Evolutionary conservation across 345 rosid genomes (phyloP).

Genomic region (Pistacia integerrima): DNA sequence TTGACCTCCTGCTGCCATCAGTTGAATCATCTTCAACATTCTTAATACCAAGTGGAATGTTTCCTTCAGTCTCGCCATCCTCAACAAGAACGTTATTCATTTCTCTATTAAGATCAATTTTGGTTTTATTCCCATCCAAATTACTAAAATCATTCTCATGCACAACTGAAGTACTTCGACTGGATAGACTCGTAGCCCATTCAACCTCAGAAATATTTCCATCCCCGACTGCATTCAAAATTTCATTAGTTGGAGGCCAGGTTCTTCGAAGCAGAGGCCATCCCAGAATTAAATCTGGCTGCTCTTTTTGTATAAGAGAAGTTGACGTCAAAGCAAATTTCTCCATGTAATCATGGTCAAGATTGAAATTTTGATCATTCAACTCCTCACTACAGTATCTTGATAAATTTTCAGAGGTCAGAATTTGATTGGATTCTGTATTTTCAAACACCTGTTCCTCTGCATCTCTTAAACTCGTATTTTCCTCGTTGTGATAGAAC

Average conservation of each 20-base stretch:
- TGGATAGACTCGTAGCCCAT: slow-evolving; percentile 45
- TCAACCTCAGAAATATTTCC: slow-evolving; percentile 42
- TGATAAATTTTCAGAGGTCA: slow-evolving; percentile 5
- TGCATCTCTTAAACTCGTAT: slow-evolving; percentile 15
- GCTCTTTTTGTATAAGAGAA: slow-evolving; percentile 35
- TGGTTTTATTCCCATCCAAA: not conserved
- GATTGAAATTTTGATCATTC: not conserved
- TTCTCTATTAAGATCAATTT: not conserved
- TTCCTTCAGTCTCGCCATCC: not conserved
- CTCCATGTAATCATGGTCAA: not conserved
- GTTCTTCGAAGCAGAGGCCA: slow-evolving; percentile 41
- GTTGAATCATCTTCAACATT: slow-evolving; percentile 11
- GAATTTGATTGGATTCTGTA: slow-evolving; percentile 3
- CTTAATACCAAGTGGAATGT: not conserved
- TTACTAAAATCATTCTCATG: not conserved
- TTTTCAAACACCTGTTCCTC: slow-evolving; percentile 7
- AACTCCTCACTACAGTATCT: slow-evolving; percentile 10
- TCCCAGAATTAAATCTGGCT: slow-evolving; percentile 38
- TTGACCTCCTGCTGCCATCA: slow-evolving; percentile 2
- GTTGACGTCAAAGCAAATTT: slow-evolving; percentile 24
- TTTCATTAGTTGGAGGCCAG: not conserved
- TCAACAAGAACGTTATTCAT: not conserved
- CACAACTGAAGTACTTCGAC: slow-evolving; percentile 22
- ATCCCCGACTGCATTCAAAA: slow-evolving; percentile 10
- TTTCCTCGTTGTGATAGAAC: not conserved